phyloP scores from a whole-genome alignment of 2,329 filamentous ascomycete genomes.

The Reticulascus tulasneorum region DNA sequence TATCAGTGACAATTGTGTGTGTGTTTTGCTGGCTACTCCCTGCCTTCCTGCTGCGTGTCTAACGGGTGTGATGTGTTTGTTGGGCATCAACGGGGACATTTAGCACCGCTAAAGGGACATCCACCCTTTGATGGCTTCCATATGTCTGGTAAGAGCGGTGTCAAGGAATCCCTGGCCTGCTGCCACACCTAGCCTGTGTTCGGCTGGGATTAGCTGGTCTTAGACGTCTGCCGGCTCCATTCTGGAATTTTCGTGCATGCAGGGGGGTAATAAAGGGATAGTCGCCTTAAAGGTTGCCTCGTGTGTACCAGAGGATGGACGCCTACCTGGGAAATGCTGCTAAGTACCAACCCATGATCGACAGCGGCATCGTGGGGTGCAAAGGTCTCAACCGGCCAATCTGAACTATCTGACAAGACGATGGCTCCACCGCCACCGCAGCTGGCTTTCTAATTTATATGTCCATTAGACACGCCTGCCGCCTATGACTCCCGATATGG shows the following conservation, averaged over 20 bases:
- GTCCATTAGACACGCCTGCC: conserved; percentile 21
- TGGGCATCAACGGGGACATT: no score
- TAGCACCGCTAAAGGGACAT: no score
- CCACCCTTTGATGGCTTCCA: conserved; percentile 6
- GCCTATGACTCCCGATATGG: conserved; percentile 13
- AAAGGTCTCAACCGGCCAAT: conserved; percentile 22
- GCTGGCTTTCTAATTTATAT: conserved; percentile 24
- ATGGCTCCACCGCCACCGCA: conserved; percentile 23
- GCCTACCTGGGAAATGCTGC: conserved; percentile 1
- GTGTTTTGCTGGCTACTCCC: no score
- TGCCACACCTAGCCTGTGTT: conserved; percentile 9
- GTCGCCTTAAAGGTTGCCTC: conserved; percentile 10
- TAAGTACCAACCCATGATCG: conserved; percentile 22
- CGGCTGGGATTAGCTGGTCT: conserved; percentile 9
- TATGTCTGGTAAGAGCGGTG: conserved; percentile 14
- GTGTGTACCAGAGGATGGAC: no score
- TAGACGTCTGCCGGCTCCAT: conserved; percentile 11
- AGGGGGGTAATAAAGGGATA: conserved; percentile 10
- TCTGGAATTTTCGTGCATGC: conserved; percentile 9
- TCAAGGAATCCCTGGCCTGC: conserved; percentile 9
- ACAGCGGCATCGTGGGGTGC: conserved; percentile 30
- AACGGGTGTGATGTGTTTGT: no score
- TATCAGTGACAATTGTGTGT: no score
- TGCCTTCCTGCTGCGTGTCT: no score
- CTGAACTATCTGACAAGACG: conserved; percentile 20